These are phyloP conservation scores for Acanthamoeba culbertsoni DNA, from an alignment of 208 protist genomes.

Conservation along the genomic window DNA sequence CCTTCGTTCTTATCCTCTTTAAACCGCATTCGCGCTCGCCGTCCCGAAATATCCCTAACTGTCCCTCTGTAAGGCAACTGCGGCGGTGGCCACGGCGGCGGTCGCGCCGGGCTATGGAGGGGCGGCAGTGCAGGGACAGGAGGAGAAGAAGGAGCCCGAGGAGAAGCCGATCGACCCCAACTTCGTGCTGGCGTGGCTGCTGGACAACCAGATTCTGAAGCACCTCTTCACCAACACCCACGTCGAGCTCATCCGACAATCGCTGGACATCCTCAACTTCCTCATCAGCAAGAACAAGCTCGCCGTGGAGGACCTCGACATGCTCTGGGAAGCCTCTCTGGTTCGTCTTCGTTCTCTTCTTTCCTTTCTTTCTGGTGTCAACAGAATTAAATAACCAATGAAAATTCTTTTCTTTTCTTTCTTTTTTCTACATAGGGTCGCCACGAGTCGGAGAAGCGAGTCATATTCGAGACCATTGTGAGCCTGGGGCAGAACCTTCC, in stretches of 20 bases:
- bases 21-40: no score
- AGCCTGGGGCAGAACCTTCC: constrained; percentile 50
- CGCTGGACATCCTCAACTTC: constrained; percentile 38
- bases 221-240: constrained; percentile 59
- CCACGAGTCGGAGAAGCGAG: constrained; percentile 53
- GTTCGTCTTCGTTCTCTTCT: not conserved
- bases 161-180: constrained; percentile 47
- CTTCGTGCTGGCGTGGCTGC: constrained; percentile 43
- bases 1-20: not conserved
- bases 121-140: not conserved
- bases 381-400: not conserved
- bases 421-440: not conserved
- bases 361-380: not conserved
- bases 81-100: not conserved
- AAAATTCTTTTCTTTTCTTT: not conserved
- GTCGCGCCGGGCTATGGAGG: not conserved
- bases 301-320: constrained; percentile 36
- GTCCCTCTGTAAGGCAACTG: not conserved
- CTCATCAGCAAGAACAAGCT: not conserved
- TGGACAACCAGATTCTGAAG: constrained; percentile 56
- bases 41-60: not conserved
- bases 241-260: constrained; percentile 42
- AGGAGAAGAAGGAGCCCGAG: constrained; percentile 10
- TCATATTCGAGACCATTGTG: constrained; percentile 60
- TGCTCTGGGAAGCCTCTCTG: constrained; percentile 62